These are phyloP conservation scores for Edaphochlamys debaryana DNA, from an alignment of 139 green algal species.

Conservation along the genomic window DNA sequence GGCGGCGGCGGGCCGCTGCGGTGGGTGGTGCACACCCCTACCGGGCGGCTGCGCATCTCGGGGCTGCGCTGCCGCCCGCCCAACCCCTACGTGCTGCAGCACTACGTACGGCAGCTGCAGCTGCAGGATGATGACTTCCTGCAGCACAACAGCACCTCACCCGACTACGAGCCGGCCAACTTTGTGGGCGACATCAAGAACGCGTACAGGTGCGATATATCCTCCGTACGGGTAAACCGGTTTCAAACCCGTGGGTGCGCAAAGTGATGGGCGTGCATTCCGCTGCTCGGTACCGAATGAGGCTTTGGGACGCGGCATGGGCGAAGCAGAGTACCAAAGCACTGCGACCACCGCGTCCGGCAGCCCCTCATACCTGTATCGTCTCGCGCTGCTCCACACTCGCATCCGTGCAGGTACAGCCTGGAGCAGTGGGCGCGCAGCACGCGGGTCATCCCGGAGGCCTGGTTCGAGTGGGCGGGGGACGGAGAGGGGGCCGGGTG, in stretches of 20 bases:
- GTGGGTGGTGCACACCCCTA: neutral
- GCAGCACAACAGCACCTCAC: neutral
- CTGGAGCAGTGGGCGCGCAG: no score
- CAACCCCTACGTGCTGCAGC: neutral
- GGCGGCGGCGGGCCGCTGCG: neutral
- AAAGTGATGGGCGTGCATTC: no score
- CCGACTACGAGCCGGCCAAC: slow-evolving; percentile 18
- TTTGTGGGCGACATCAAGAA: slow-evolving; percentile 8
- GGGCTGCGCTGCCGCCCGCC: neutral
- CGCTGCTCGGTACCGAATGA: no score
- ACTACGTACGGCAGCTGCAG: neutral
- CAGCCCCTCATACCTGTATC: no score
- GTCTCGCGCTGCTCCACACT: no score
- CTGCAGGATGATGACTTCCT: neutral
- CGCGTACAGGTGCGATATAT: neutral
- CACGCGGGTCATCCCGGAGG: neutral
- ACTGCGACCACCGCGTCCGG: no score
- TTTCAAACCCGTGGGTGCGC: no score
- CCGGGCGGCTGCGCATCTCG: neutral
- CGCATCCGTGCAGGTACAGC: no score
- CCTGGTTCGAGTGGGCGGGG: slow-evolving; percentile 9
- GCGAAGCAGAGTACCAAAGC: no score
- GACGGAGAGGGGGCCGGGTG: neutral
- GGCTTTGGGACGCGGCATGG: no score
- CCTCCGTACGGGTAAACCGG: no score